Evolutionary conservation across 83 land plant species (phyloP).

Genomic region (Picea abies): DNA sequence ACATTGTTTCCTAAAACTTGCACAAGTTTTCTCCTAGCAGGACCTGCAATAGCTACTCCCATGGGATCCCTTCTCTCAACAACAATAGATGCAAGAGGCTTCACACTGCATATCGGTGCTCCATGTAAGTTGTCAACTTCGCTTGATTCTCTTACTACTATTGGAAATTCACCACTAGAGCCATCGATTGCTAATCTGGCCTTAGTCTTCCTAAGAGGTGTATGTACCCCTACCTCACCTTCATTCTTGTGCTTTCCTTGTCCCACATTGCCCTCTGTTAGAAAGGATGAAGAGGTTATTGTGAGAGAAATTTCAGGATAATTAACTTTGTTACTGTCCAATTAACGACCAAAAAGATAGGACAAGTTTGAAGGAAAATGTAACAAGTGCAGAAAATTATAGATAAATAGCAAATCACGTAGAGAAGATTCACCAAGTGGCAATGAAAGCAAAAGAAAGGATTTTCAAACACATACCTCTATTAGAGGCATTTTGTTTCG

Average conservation of each 20-base stretch:
- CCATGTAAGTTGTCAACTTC: slow-evolving; percentile 15
- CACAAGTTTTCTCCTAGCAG: slow-evolving; percentile 38
- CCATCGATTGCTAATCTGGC: neutral
- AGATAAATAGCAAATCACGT: no score
- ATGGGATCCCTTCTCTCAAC: slow-evolving; percentile 33
- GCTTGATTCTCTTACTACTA: slow-evolving; percentile 16
- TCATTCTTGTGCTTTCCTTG: slow-evolving; percentile 36
- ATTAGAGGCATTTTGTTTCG: slow-evolving; percentile 29
- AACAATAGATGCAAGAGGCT: slow-evolving; percentile 39
- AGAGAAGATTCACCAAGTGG: neutral
- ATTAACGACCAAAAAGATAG: neutral
- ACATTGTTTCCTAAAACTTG: slow-evolving; percentile 42
- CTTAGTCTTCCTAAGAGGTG: slow-evolving; percentile 47
- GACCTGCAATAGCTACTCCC: slow-evolving; percentile 35
- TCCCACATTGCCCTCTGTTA: slow-evolving; percentile 20
- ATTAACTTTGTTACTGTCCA: neutral
- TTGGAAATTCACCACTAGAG: slow-evolving; percentile 18
- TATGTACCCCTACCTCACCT: slow-evolving; percentile 29
- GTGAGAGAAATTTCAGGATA: neutral
- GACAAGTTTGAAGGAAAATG: neutral
- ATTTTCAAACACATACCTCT: slow-evolving; percentile 34
- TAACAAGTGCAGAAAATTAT: neutral
- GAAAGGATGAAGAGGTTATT: slow-evolving; percentile 3
- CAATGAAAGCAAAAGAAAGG: neutral
- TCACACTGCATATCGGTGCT: neutral